Base-by-base conservation (phyloP, 176 grass and related monocot genomes). In the Hyparrhenia diplandra region DNA sequence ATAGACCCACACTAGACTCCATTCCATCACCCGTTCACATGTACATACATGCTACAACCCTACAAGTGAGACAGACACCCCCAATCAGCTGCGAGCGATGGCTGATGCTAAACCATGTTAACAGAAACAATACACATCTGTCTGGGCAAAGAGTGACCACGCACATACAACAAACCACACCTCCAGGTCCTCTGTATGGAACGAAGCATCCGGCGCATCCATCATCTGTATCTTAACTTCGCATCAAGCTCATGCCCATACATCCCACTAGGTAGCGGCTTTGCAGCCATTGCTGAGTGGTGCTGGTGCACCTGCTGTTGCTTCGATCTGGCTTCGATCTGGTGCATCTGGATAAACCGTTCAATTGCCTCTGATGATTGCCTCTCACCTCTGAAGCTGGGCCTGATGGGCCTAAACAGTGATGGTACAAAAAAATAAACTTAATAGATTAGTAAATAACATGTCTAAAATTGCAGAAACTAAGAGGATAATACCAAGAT, bases 321-420 rank as follows among this genome's bases (percentile, higher is more conserved):
- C 4, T 32, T n/a, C n/a, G n/a, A n/a, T n/a, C n/a, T n/a, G n/a
- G 93, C 81, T 88, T 89, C 27, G 90, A 77, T 83, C 94, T 95
- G 58, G 89, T 99, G 93, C 90, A 95, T 91, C 70, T 93, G 90
- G 28, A 95, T 86, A 75, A 95, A 54, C 82, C 90, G 91, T 81
- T 99, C 88, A 24, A 99, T 82, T 61, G 79, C 80, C 30, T 91
- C 91, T 55, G 90, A 75, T 83, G 92, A 82, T 70, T 89, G 69
- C 76, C 61, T 25, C 73, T 80, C 65, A 84, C 85, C 8, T 85
- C 86, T 84, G n/a, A n/a, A n/a, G n/a, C n/a, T n/a, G 82, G 55
- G 32, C 60, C 80, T 20, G 47, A 80, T 77, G 84, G 64, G 72
- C 86, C 93, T 93, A 82, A 20, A 58, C 45, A 78, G n/a, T 5